These are phyloP conservation scores for Daldinia bambusicola DNA, from an alignment of 495 filamentous ascomycete species.

Conservation along the genomic window DNA sequence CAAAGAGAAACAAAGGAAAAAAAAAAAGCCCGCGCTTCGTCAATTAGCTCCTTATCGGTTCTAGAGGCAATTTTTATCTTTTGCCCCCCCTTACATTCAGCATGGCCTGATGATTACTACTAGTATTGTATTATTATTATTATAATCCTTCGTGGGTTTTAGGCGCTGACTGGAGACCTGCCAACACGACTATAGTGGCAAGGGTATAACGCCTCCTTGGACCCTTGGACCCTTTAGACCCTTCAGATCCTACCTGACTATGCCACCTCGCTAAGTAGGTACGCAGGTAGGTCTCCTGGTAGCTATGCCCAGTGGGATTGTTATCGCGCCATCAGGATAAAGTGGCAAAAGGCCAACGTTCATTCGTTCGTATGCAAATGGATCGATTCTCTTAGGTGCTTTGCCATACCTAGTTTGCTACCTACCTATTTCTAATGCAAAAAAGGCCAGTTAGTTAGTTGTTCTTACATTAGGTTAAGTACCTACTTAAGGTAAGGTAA, in stretches of 20 bases:
- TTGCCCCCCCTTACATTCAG: constrained; percentile 2
- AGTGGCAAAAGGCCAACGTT: constrained; percentile 14
- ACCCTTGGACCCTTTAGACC: too few species aligned
- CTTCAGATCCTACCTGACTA: background rate
- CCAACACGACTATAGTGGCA: constrained; percentile 1
- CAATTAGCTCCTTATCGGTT: constrained; percentile 19
- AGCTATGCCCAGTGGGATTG: constrained; percentile 11
- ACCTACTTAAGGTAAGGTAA: background rate
- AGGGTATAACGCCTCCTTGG: constrained; percentile 4
- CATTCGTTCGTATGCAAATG: background rate
- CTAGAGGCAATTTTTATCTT: background rate
- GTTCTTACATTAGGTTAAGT: too few species aligned
- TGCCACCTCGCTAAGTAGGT: background rate
- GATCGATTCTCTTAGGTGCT: background rate
- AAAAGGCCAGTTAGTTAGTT: constrained; percentile 16
- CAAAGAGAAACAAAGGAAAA: background rate
- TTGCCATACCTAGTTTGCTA: constrained; percentile 13
- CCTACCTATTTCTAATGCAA: constrained; percentile 20
- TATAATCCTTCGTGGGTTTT: constrained; percentile 18
- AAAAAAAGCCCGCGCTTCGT: background rate
- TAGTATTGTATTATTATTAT: background rate
- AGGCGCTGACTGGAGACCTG: constrained; percentile 24
- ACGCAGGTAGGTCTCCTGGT: background rate
- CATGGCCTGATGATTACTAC: constrained; percentile 24
- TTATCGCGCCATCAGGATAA: constrained; percentile 21